Conservation (phyloP, 495 filamentous ascomycete genomes). For the Pyrenula massariospora region DNA sequence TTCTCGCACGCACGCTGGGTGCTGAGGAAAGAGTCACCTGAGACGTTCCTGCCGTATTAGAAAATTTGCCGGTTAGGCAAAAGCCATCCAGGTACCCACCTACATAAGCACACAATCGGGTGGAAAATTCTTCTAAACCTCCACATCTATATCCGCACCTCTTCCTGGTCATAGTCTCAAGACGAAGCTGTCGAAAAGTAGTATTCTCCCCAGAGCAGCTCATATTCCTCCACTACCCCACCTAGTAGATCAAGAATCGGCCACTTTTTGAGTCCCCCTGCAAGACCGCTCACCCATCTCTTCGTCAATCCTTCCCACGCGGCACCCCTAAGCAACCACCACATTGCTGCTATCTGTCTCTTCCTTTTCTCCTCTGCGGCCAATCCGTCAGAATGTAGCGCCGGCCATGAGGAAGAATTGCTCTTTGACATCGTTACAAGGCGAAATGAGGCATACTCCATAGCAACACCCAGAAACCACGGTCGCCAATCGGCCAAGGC, state of each 20-base stretch:
- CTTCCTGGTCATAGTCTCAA: background rate
- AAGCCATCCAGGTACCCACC: too few relatives aligned
- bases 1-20: too few relatives aligned
- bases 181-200: conserved; percentile 57
- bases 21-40: too few relatives aligned
- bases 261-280: conserved; percentile 57
- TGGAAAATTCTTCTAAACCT: too few relatives aligned
- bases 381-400: conserved; percentile 81
- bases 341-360: conserved; percentile 76
- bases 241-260: conserved; percentile 68
- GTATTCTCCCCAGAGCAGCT: conserved; percentile 96
- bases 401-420: conserved; percentile 54
- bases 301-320: conserved; percentile 93
- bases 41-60: too few relatives aligned
- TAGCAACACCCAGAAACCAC: conserved; percentile 76
- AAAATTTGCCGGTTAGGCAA: too few relatives aligned
- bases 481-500: conserved; percentile 56
- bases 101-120: too few relatives aligned
- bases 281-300: conserved; percentile 51
- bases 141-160: too few relatives aligned
- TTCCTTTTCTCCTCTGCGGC: conserved; percentile 25
- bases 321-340: conserved; percentile 92
- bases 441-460: conserved; percentile 81
- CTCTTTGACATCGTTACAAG: conserved; percentile 63
- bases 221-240: conserved; percentile 85